Evolutionary conservation across 169 alveolate genomes (phyloP), one percentile per base, ranked within the genome.

Genomic region (Cryptosporidium ryanae): DNA sequence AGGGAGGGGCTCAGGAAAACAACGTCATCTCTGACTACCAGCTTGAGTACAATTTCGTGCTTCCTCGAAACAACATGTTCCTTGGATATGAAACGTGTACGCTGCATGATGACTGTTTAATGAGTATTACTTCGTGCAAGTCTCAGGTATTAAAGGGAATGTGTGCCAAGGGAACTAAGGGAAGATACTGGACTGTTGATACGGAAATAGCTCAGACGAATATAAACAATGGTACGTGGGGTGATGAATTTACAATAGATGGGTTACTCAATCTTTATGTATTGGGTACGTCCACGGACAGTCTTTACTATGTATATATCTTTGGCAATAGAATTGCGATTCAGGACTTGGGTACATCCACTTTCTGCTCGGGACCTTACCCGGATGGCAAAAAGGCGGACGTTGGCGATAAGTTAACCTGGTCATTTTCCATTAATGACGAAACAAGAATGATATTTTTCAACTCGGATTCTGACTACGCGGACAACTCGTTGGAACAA

Each of bases 191-290:
- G 87, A 61, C 7, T 1, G 46, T 76, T 4, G 44, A 57, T n/a
- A 76, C 87, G 0, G 63, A 32, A 10, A 59, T 65, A 15, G 34
- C 44, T 8, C 61, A 76, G 5, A 43, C 59, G 1, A 57, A 44
- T 44, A 46, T 76, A 2, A 59, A 64, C 13, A 76, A 76, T 46
- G 64, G 71, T 10, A 76, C 87, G 1, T 76, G 87, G 87, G 63
- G 87, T 29, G 21, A 31, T 0, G 21, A 29, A 17, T 65, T 76
- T 25, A 63, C 34, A 31, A 10, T 76, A 4, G 46, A 21, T 29
- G 64, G 52, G 7, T 63, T 76, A 6, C 34, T 59, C 6, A 65
- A 49, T 10, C 76, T 38, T 13, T 76, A 55, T 59, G 23, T 61
- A 13, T 15, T 76, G 10, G 44, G 57, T 5, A 50, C 29, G 13